A percentile compares a stretch with the other conserved stretches of the same genome.
Conservation (phyloP, 768 basidiomycete genomes). For the Xerocomellus chrysenteron region DNA sequence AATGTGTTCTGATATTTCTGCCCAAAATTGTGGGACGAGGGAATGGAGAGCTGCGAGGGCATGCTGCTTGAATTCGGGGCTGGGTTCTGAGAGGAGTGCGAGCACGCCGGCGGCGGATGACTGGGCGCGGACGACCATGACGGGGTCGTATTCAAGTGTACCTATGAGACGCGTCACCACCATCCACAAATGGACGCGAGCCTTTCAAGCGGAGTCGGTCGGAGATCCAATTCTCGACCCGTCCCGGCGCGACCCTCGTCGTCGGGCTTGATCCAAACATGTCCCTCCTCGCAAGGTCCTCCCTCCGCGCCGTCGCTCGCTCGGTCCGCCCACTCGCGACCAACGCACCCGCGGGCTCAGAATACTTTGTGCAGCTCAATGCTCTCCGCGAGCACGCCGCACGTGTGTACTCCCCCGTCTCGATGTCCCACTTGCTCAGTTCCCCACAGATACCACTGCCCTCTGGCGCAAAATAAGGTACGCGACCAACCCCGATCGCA, state of each 20-base stretch:
- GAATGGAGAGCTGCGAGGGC: slow-evolving; percentile 81
- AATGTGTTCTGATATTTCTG: slow-evolving; percentile 96
- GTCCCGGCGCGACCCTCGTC: slow-evolving; percentile 31
- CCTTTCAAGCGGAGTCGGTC: slow-evolving; percentile 33
- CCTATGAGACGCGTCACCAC: slow-evolving; percentile 43
- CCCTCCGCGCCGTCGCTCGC: slow-evolving; percentile 45
- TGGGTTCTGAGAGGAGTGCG: slow-evolving; percentile 87
- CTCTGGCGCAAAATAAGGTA: slow-evolving; percentile 90
- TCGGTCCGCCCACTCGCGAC: slow-evolving; percentile 37
- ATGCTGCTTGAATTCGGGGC: slow-evolving; percentile 84
- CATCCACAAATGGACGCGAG: slow-evolving; percentile 19
- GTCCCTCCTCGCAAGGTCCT: slow-evolving; percentile 50
- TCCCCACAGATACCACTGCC: slow-evolving; percentile 59
- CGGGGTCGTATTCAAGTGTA: not conserved
- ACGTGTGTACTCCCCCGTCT: slow-evolving; percentile 40
- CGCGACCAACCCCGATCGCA: slow-evolving; percentile 15
- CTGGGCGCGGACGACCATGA: slow-evolving; percentile 69
- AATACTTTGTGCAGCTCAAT: slow-evolving; percentile 51
- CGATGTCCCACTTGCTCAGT: slow-evolving; percentile 9
- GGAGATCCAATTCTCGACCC: slow-evolving; percentile 17
- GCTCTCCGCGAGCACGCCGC: slow-evolving; percentile 66
- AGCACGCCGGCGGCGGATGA: slow-evolving; percentile 89
- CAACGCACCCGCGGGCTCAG: slow-evolving; percentile 37
- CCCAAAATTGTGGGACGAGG: slow-evolving; percentile 95
- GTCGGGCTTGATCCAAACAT: slow-evolving; percentile 28